These are phyloP conservation scores for Candida smagusa DNA, from an alignment of 1,139 yeast species.

Conservation along the genomic window DNA sequence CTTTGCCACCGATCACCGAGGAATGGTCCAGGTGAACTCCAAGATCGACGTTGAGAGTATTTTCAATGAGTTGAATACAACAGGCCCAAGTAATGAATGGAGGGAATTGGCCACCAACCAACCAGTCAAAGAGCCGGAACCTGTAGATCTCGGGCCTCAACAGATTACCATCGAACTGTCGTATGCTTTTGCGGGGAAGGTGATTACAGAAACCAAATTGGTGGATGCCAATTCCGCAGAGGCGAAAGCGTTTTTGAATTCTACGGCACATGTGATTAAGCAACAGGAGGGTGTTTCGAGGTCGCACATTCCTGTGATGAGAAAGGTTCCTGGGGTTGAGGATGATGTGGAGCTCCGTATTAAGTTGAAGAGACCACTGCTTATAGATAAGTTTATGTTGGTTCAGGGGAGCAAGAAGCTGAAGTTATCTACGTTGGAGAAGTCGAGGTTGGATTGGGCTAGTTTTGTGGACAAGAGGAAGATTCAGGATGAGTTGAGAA, in stretches of 20 bases:
- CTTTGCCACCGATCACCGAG: constrained; percentile 19
- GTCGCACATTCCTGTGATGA: constrained; percentile 35
- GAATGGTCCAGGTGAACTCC: constrained; percentile 25
- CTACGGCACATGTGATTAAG: constrained; percentile 36
- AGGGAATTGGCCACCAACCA: constrained; percentile 6
- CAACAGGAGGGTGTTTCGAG: constrained; percentile 14
- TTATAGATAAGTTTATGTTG: constrained; percentile 58
- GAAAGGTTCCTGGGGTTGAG: constrained; percentile 32
- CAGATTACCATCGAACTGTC: constrained; percentile 70
- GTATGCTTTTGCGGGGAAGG: constrained; percentile 88
- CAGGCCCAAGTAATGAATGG: constrained; percentile 9
- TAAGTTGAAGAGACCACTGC: constrained; percentile 66
- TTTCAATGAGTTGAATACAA: constrained; percentile 27
- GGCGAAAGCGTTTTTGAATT: constrained; percentile 75
- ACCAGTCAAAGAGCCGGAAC: constrained; percentile 32
- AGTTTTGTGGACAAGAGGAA: constrained; percentile 86
- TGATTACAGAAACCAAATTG: constrained; percentile 69
- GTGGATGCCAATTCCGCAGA: constrained; percentile 81
- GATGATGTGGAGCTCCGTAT: constrained; percentile 32
- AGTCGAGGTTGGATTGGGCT: constrained; percentile 93
- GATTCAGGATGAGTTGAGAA: constrained; percentile 74
- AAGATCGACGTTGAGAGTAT: constrained; percentile 35
- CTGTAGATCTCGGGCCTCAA: constrained; percentile 28
- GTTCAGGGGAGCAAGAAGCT: constrained; percentile 39
- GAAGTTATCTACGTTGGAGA: constrained; percentile 86